phyloP scores from a whole-genome alignment of 2,329 filamentous ascomycete genomes.

The Fusarium falciforme region DNA sequence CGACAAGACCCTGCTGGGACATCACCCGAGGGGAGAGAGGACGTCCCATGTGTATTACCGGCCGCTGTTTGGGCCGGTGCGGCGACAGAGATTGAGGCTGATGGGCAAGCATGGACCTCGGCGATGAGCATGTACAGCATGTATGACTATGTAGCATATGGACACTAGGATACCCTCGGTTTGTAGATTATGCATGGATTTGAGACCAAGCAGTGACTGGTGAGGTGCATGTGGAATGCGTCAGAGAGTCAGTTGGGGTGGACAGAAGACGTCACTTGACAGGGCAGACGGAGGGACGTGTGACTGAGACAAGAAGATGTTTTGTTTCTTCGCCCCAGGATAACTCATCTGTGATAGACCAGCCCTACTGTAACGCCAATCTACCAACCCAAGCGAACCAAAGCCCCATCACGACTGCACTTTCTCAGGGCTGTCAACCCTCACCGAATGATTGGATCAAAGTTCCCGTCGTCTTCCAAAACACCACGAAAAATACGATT shows the following conservation, averaged over 20 bases:
- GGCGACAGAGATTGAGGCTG: constrained; percentile 26
- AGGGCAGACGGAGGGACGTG: neutral
- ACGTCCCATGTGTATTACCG: constrained; percentile 3
- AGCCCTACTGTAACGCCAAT: neutral
- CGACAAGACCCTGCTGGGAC: constrained; percentile 54
- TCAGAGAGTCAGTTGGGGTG: neutral
- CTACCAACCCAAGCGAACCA: neutral
- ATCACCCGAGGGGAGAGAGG: constrained; percentile 30
- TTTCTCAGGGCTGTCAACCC: neutral
- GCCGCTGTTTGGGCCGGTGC: constrained; percentile 20
- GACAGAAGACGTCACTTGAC: neutral
- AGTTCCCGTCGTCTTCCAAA: neutral
- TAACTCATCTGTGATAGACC: neutral
- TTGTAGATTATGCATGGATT: neutral
- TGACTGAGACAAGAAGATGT: neutral
- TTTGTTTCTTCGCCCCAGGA: neutral
- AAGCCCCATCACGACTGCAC: neutral
- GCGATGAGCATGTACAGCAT: constrained; percentile 10
- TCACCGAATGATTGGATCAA: neutral
- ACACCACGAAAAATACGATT: neutral
- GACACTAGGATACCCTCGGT: neutral
- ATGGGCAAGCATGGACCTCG: constrained; percentile 30
- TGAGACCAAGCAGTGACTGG: neutral
- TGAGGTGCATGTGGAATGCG: neutral
- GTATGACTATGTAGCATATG: constrained; percentile 1